These are phyloP conservation scores for Eutrema yunnanense DNA, from an alignment of 345 rosid species.

Conservation along the genomic window DNA sequence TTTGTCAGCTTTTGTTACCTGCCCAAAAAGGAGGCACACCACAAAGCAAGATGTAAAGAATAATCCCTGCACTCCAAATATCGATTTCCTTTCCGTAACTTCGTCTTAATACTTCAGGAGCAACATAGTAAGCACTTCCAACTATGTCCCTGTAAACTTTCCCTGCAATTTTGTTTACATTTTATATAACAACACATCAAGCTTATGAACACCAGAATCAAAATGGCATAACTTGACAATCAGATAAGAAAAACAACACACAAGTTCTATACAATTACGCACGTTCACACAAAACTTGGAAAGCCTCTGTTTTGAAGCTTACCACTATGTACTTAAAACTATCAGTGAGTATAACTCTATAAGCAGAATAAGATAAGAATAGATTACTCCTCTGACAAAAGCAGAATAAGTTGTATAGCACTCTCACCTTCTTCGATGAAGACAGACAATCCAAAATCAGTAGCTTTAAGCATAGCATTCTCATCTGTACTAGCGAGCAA, in stretches of 20 bases:
- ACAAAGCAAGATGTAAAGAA: slow-evolving; percentile 74
- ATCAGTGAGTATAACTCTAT: background rate
- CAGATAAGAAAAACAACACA: too few relatives aligned
- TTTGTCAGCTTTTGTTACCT: slow-evolving; percentile 35
- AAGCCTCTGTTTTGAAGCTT: background rate
- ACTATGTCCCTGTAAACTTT: slow-evolving; percentile 65
- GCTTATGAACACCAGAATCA: background rate
- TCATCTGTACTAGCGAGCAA: slow-evolving; percentile 55
- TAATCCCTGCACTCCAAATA: slow-evolving; percentile 87
- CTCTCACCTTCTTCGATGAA: slow-evolving; percentile 71
- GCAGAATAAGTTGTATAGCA: background rate
- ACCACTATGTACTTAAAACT: background rate
- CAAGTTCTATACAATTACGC: background rate
- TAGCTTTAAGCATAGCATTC: slow-evolving; percentile 62
- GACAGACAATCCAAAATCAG: slow-evolving; percentile 79
- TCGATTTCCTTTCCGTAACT: slow-evolving; percentile 87
- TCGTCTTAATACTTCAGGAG: slow-evolving; percentile 82
- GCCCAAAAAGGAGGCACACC: slow-evolving; percentile 98
- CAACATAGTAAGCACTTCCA: slow-evolving; percentile 92
- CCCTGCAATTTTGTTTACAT: slow-evolving; percentile 30
- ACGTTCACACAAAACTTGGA: background rate
- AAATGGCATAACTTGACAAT: background rate
- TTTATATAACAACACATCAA: background rate
- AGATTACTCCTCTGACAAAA: background rate
- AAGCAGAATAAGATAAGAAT: too few relatives aligned